Conservation (phyloP, 306 rosid genomes). For the Echinosophora koreensis region DNA sequence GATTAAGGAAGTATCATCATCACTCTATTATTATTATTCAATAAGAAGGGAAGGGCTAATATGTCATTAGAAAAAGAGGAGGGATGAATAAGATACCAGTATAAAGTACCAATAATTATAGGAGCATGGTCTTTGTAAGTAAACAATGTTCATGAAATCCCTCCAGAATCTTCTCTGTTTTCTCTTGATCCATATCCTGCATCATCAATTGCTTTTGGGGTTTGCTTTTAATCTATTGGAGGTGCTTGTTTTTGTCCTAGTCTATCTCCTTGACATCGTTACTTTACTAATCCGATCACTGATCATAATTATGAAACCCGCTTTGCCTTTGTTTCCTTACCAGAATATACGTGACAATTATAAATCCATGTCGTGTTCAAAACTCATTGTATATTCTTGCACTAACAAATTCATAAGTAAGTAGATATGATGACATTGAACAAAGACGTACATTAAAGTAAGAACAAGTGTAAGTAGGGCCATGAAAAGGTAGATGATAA, state of each 20-base stretch:
- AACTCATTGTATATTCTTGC: slow-evolving; percentile 36
- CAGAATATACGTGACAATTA: slow-evolving; percentile 33
- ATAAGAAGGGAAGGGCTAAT: slow-evolving; percentile 29
- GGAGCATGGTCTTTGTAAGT: slow-evolving; percentile 28
- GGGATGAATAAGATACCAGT: slow-evolving; percentile 19
- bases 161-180: slow-evolving; percentile 47
- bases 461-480: slow-evolving; percentile 24
- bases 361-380: slow-evolving; percentile 23
- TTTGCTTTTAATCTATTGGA: slow-evolving; percentile 38
- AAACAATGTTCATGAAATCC: slow-evolving; percentile 43
- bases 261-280: slow-evolving; percentile 25
- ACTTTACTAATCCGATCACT: slow-evolving; percentile 33
- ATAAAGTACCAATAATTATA: slow-evolving; percentile 44
- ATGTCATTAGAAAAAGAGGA: slow-evolving; percentile 31
- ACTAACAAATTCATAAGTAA: slow-evolving; percentile 34
- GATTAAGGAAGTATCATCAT: slow-evolving; percentile 41
- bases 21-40: slow-evolving; percentile 40
- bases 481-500: not conserved
- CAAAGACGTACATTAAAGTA: slow-evolving; percentile 18
- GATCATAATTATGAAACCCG: slow-evolving; percentile 36
- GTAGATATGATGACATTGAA: slow-evolving; percentile 18
- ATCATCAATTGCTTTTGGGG: slow-evolving; percentile 54
- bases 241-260: slow-evolving; percentile 48
- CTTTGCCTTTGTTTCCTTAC: slow-evolving; percentile 23
- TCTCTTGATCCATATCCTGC: slow-evolving; percentile 48